Percentiles rank a stretch among this genome's conserved stretches.
phyloP scores from a whole-genome alignment of 805 yeast genomes.

The Phaffomyces opuntiae region DNA sequence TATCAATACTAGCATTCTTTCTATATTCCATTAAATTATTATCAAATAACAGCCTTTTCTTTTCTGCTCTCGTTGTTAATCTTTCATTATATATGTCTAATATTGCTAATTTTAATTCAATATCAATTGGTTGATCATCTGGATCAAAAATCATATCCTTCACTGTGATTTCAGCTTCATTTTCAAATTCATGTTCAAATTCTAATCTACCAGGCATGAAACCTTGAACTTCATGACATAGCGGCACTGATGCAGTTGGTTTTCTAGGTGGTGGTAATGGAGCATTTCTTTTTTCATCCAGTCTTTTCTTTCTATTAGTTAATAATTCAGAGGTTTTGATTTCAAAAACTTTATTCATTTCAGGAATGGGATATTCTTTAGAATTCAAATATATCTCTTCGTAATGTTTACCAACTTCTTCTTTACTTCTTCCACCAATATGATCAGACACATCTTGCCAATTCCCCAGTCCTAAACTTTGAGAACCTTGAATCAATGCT shows the following conservation, averaged over 20 bases:
- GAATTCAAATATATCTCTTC: constrained; percentile 61
- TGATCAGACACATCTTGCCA: constrained; percentile 99
- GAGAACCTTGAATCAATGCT: constrained; percentile 83
- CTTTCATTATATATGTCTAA: constrained; percentile 86
- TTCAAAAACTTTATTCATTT: constrained; percentile 61
- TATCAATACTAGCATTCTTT: constrained; percentile 72
- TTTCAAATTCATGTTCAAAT: constrained; percentile 93
- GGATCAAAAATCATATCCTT: constrained; percentile 95
- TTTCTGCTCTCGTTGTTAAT: constrained; percentile 85
- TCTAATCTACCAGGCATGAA: constrained; percentile 98
- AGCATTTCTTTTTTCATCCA: constrained; percentile 64
- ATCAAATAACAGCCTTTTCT: constrained; percentile 73
- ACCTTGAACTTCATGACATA: constrained; percentile 95
- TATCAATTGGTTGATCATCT: constrained; percentile 83
- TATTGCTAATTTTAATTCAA: constrained; percentile 81
- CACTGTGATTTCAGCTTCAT: constrained; percentile 90
- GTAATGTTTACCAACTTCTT: constrained; percentile 87
- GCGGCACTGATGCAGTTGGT: constrained; percentile 87
- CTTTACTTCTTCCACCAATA: constrained; percentile 86
- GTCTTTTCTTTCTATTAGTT: constrained; percentile 55
- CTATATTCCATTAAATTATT: constrained; percentile 82
- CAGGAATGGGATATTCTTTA: constrained; percentile 80
- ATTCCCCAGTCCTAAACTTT: constrained; percentile 86
- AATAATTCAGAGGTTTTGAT: constrained; percentile 66
- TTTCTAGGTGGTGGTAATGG: constrained; percentile 84